These are phyloP conservation scores for Jaltomata sinuosa DNA, from an alignment of 257 asterid genomes.

Conservation along the genomic window DNA sequence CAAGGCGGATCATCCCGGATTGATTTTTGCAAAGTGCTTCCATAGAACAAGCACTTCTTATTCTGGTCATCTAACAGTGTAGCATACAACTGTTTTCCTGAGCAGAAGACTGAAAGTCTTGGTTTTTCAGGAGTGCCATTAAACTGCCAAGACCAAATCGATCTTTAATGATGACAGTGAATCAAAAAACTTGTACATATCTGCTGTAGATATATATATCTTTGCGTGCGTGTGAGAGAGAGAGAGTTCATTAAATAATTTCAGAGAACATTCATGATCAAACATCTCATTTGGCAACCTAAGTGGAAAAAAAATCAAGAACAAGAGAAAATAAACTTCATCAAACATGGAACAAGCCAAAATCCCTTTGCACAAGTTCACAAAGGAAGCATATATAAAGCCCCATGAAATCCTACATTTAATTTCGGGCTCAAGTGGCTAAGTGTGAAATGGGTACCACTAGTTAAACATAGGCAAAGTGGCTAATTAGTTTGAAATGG, in stretches of 20 bases:
- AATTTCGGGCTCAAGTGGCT: no score
- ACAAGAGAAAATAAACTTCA: neutral
- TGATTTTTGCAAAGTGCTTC: conserved; percentile 70
- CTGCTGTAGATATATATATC: no score
- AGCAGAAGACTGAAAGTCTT: conserved; percentile 88
- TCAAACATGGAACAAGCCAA: neutral
- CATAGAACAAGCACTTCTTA: conserved; percentile 65
- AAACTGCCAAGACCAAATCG: conserved; percentile 28
- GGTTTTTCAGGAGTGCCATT: conserved; percentile 67
- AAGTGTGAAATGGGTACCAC: no score
- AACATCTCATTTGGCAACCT: neutral
- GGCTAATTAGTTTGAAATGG: no score
- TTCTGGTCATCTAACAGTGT: conserved; percentile 70
- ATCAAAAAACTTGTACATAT: neutral
- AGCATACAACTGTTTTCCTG: conserved; percentile 73
- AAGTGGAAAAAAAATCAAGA: neutral
- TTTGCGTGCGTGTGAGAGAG: neutral
- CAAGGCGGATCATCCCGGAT: conserved; percentile 49
- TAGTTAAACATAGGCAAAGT: no score
- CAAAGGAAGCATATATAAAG: neutral
- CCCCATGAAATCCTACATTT: no score
- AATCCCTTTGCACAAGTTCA: neutral
- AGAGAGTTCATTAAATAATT: neutral
- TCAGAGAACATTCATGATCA: neutral
- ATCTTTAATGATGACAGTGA: neutral